Evolutionary conservation across 495 filamentous ascomycete genomes (phyloP), one percentile per base, ranked within the genome.

Genomic region (Aspergillus bridgeri): DNA sequence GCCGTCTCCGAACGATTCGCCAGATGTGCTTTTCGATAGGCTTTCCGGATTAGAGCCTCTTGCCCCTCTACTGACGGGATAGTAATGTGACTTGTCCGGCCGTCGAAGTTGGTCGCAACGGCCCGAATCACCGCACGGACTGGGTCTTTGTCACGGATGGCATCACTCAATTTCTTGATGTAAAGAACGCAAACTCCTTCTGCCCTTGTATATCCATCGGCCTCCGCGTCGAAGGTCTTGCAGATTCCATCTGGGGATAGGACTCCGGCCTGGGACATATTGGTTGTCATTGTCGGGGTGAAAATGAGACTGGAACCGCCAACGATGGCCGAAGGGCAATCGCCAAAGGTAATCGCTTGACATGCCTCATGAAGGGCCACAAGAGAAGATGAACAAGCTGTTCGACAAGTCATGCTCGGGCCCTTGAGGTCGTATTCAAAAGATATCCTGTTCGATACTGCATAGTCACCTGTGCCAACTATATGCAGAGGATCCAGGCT

Each of bases 151-250:
- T 72, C 73, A 7, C 43, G n/a, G 2, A 76, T 53, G 13, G 76
- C 74, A 27, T 70, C 27, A 6, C 51, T 46, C 0, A 69, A 45
- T 1, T 15, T 13, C 55, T 72, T 77, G 0, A 79, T 38, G 33
- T 65, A 73, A 7, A 76, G 20, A 0, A 65, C 67, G 51, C 15
- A 60, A 15, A 75, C 61, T 0, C 61, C 68, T 60, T 89, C 87
- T 15, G 75, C 87, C 17, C 85, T 75, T 0, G 67, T 82, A 60
- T 85, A 89, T 8, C 58, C 86, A 57, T 84, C 77, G 0, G 83
- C 87, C 11, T 68, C 60, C 5, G 73, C 69, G 61, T 86, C 83
- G 54, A 85, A 90, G 1, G 79, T 80, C 58, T 81, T 75, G 38
- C 79, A 87, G 8, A 51, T 54, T 0, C 60, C 60, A 24, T 51